A percentile compares a stretch with the other conserved stretches of the same genome.
Conservation (phyloP, 352 stramenopile species). For the Pythium myriotylum region DNA sequence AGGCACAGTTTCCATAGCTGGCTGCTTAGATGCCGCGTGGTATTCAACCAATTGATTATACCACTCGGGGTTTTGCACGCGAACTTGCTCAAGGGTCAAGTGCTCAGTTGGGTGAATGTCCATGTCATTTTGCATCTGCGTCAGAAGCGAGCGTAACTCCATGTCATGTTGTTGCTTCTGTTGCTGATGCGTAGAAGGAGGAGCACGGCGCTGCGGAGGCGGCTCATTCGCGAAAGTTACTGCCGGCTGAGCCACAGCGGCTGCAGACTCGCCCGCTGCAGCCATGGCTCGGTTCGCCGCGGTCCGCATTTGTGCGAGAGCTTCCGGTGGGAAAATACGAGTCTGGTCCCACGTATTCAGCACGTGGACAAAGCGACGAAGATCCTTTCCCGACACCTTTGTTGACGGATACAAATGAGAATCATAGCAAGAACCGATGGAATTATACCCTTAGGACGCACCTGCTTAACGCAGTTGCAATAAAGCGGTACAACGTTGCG, state of each 20-base stretch:
- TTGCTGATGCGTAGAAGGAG: slow-evolving; percentile 23
- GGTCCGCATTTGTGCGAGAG: slow-evolving; percentile 66
- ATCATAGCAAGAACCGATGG: background rate
- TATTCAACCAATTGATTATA: slow-evolving; percentile 83
- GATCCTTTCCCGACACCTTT: slow-evolving; percentile 76
- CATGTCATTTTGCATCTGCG: slow-evolving; percentile 87
- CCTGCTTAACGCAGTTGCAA: slow-evolving; percentile 83
- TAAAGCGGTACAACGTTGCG: slow-evolving; percentile 81
- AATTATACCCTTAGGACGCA: slow-evolving; percentile 25
- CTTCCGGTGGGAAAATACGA: slow-evolving; percentile 54
- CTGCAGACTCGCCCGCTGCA: slow-evolving; percentile 40
- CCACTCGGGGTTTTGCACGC: slow-evolving; percentile 83
- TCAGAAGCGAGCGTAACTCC: slow-evolving; percentile 78
- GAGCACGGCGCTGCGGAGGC: slow-evolving; percentile 3
- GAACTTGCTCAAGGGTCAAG: slow-evolving; percentile 86
- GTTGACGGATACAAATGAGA: slow-evolving; percentile 24
- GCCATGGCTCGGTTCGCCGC: slow-evolving; percentile 62
- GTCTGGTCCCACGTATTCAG: slow-evolving; percentile 85
- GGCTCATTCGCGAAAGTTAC: slow-evolving; percentile 54
- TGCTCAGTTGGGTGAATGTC: slow-evolving; percentile 85
- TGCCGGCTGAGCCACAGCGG: slow-evolving; percentile 39
- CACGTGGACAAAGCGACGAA: slow-evolving; percentile 85
- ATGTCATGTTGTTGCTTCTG: slow-evolving; percentile 64
- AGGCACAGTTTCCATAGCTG: slow-evolving; percentile 17
- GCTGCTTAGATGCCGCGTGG: slow-evolving; percentile 37